Evolutionary conservation across 2,329 filamentous ascomycete genomes (phyloP), one percentile per base, ranked within the genome.

Genomic region (Albifimbria verrucaria): DNA sequence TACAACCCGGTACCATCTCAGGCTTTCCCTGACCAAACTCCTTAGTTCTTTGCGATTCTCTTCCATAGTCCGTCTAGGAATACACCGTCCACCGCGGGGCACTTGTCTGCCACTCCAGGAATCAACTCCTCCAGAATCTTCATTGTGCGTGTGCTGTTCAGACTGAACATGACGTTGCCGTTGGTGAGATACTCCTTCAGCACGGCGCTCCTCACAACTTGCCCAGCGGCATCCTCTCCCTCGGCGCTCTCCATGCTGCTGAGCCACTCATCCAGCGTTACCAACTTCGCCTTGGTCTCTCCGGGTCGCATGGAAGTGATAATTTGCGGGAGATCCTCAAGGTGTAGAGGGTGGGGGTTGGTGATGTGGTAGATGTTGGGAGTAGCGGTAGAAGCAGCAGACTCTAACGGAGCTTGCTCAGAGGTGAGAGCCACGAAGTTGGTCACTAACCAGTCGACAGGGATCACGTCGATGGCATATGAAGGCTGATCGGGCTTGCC

Each of bases 151-250:
- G 21, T 47, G 51, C 56, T 60, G 24, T 62, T 56, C 36, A 62
- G 53, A 44, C 59, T 56, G 41, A 62, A 62, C 60, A 62, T 62
- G 55, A 61, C 60, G 45, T 55, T 55, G 4, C 60, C 60, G 11
- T 58, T 61, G 18, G 54, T 52, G 11, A 60, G 58, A 43, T 59
- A 60, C 49, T 62, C 56, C 49, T 51, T 56, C 22, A 62, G 55
- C 26, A 61, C 59, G n/a, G 56, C 56, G 50, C 53, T 55, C 15
- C 55, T 50, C 4, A 60, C 56, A n/a, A 56, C 53, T 23, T 56
- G 52, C 4, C 52, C 54, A 2, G 57, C 54, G 17, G 46, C 49
- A 26, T 62, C 57, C 5, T 56, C 54, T 18, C 45, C 55, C 24
- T 54, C 50, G 11, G 49, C 45, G 4, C 25, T 12, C 36, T 57